Evolutionary conservation across 768 basidiomycete genomes (phyloP), one percentile per base, ranked within the genome.

Genomic region (Mycena vitilis): DNA sequence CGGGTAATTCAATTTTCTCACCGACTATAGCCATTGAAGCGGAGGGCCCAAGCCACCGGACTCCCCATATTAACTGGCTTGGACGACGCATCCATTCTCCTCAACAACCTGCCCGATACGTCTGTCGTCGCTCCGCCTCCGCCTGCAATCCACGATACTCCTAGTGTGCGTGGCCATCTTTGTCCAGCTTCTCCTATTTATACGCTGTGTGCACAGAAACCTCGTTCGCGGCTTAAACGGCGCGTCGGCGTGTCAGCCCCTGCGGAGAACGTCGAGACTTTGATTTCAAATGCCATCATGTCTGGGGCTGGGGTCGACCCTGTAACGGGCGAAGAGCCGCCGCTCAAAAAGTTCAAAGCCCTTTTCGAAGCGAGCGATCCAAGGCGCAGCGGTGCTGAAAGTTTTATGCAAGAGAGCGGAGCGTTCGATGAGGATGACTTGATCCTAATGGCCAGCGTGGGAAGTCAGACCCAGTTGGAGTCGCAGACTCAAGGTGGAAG

Each of bases 361-460:
- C 80, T 93, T 13, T 93, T 91, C 69, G 91, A 93, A 20, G 86
- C 88, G 11, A 89, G 82, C 49, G 82, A 89, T 73, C 89, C 88
- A 36, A 83, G 83, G 69, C 76, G 79, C 68, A 71, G 81, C 72
- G 67, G 70, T 51, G 73, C 78, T 25, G 77, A 80, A 22, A 75
- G 68, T 57, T 61, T 70, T 12, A 57, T 70, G 6, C 63, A 63
- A 45, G 42, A 68, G 23, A 65, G 54, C 60, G 75, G 60, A 2
- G 68, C 63, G 18, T 70, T 66, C 52, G 71, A 63, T 11, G 73
- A 72, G 9, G 66, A 66, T 20, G 67, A 65, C 23, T 54, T 63
- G 67, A 59, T 63, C 47, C 25, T 49, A 13, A 61, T 64, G 37
- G 38, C 60, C 23, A 58, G 44, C 16, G 18, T 69, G 20, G 63